phyloP scores from a whole-genome alignment of 2,329 filamentous ascomycete species.

The Alternaria viburni region DNA sequence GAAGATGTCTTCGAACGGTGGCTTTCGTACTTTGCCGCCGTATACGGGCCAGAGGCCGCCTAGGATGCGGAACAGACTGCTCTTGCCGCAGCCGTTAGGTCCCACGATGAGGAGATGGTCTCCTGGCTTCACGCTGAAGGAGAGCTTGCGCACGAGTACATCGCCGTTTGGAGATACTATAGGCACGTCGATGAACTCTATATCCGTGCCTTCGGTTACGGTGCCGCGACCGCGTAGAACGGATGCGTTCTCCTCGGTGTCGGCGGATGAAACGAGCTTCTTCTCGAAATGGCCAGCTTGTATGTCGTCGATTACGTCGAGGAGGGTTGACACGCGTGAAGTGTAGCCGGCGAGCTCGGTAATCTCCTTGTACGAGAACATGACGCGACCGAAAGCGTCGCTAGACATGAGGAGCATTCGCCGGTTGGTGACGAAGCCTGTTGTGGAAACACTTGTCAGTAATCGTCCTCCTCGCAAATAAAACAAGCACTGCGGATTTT shows the following conservation, averaged over 20 bases:
- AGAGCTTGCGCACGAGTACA: constrained; percentile 82
- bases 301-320: constrained; percentile 95
- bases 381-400: constrained; percentile 64
- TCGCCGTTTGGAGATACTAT: constrained; percentile 98
- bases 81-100: constrained; percentile 97
- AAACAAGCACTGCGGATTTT: background rate
- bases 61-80: constrained; percentile 92
- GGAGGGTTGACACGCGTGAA: constrained; percentile 83
- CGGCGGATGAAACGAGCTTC: constrained; percentile 89
- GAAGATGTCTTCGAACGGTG: constrained; percentile 91
- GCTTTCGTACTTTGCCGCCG: constrained; percentile 90
- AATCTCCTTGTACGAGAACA: constrained; percentile 71
- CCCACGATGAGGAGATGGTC: constrained; percentile 95
- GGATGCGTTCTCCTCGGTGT: constrained; percentile 79
- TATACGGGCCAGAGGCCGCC: constrained; percentile 98
- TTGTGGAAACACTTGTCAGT: constrained; percentile 5
- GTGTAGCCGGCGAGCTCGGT: constrained; percentile 96
- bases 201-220: constrained; percentile 80
- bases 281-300: constrained; percentile 92
- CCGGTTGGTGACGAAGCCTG: constrained; percentile 89
- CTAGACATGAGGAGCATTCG: constrained; percentile 91
- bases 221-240: constrained; percentile 82
- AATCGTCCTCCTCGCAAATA: background rate
- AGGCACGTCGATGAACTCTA: constrained; percentile 86
- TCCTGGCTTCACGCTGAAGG: constrained; percentile 83